Conservation (phyloP, 2,329 filamentous ascomycete genomes). For the Pyrenochaeta sp. region DNA sequence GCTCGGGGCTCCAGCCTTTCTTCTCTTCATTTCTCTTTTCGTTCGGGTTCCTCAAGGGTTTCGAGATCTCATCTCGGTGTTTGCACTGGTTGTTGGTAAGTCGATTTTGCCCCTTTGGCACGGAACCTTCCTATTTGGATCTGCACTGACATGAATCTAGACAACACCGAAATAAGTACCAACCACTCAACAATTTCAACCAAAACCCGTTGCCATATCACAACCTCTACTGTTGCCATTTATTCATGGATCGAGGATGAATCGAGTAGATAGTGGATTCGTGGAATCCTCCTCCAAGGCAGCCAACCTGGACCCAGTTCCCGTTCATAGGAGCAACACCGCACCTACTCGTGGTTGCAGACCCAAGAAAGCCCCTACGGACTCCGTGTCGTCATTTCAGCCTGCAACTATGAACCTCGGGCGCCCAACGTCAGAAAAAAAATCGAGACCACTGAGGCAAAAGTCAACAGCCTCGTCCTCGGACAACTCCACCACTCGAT, state of each 20-base stretch:
- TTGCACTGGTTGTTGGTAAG: conserved; percentile 38
- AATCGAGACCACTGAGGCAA: conserved; percentile 30
- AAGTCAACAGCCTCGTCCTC: conserved; percentile 41
- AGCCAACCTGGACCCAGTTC: conserved; percentile 19
- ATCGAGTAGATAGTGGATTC: conserved; percentile 46
- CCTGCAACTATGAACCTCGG: conserved; percentile 19
- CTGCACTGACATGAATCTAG: conserved; percentile 32
- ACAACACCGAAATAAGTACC: conserved; percentile 34
- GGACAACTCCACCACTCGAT: conserved; percentile 37
- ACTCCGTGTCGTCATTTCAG: conserved; percentile 5
- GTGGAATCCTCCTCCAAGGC: conserved; percentile 31
- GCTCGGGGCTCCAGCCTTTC: conserved; percentile 10
- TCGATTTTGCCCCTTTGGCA: conserved; percentile 25
- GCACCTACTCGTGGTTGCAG: conserved; percentile 28
- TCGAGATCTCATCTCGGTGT: conserved; percentile 22
- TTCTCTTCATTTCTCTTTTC: conserved; percentile 9
- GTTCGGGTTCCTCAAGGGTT: conserved; percentile 3
- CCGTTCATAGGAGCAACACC: conserved; percentile 35
- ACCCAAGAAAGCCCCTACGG: conserved; percentile 18
- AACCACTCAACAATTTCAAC: conserved; percentile 24
- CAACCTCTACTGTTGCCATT: conserved; percentile 18
- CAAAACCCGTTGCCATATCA: conserved; percentile 21
- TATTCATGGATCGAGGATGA: conserved; percentile 41
- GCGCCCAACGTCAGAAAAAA: conserved; percentile 38
- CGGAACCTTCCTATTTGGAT: conserved; percentile 26